Conservation (phyloP, 164 flowering plant genomes). For the Aristolochia californica region DNA sequence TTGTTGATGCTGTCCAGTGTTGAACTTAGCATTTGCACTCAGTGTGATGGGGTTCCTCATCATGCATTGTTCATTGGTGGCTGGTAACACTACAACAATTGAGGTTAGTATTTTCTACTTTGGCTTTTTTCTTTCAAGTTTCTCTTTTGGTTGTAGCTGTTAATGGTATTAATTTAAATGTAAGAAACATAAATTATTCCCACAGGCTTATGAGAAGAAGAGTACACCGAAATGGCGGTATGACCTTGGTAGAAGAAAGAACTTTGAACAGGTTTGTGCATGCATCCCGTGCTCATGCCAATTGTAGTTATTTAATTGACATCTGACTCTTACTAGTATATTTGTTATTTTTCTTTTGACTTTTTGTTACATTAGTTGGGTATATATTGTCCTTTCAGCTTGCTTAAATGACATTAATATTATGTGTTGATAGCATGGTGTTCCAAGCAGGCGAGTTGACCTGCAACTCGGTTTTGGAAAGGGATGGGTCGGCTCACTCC, state of each 20-base stretch:
- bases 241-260: conserved; percentile 66
- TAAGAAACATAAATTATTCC: conserved; percentile 5
- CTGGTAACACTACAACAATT: conserved; percentile 91
- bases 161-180: neutral
- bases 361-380: too few species aligned
- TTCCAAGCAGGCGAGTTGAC: too few species aligned
- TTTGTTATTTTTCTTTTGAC: too few species aligned
- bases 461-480: too few species aligned
- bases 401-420: too few species aligned
- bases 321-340: too few species aligned
- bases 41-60: conserved; percentile 91
- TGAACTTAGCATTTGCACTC: conserved; percentile 90
- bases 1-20: conserved; percentile 33
- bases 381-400: too few species aligned
- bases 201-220: conserved; percentile 95
- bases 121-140: neutral
- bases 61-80: conserved; percentile 87
- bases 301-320: too few species aligned
- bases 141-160: neutral
- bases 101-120: conserved; percentile 46
- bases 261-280: conserved; percentile 59
- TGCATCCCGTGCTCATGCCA: neutral
- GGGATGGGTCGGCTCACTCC: too few species aligned
- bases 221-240: conserved; percentile 76
- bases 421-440: too few species aligned